Evolutionary conservation across 139 green algal species (phyloP).

Genomic region (Diplosphaera chodatii): DNA sequence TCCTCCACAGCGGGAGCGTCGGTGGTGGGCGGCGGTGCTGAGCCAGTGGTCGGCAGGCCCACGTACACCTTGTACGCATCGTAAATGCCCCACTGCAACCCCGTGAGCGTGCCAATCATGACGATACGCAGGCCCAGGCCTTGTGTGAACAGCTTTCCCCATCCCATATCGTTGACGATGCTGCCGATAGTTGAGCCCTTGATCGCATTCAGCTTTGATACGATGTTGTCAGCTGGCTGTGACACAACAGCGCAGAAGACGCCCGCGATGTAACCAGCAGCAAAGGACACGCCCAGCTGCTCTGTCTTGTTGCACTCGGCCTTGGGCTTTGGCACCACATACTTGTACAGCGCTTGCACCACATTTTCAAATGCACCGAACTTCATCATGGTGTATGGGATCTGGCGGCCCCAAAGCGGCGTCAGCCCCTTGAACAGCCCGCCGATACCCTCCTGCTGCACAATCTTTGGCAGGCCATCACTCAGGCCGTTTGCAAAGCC

Average conservation of each 20-base stretch:
- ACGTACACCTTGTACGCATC: conserved; percentile 36
- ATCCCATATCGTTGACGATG: conserved; percentile 83
- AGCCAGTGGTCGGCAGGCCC: background rate
- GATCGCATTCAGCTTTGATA: conserved; percentile 80
- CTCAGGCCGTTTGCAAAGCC: conserved; percentile 75
- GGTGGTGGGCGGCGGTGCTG: too few species aligned
- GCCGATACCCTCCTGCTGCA: conserved; percentile 50
- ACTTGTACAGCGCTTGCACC: conserved; percentile 83
- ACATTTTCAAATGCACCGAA: conserved; percentile 73
- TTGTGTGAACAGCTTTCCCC: conserved; percentile 65
- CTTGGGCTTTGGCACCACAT: conserved; percentile 87
- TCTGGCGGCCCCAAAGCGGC: conserved; percentile 86
- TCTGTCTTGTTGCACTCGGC: conserved; percentile 82
- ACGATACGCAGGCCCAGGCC: conserved; percentile 84
- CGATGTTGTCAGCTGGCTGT: conserved; percentile 90
- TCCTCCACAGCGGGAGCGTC: background rate
- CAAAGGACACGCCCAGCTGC: conserved; percentile 88
- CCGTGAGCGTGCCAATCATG: conserved; percentile 90
- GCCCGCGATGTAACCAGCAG: conserved; percentile 78
- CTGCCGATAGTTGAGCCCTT: conserved; percentile 14
- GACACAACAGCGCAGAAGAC: conserved; percentile 86
- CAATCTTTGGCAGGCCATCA: conserved; percentile 85
- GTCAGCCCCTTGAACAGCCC: conserved; percentile 78
- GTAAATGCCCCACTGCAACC: conserved; percentile 65
- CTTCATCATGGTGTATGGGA: conserved; percentile 37